Conservation (phyloP, 116 monocot species). For the Zostera marina region DNA sequence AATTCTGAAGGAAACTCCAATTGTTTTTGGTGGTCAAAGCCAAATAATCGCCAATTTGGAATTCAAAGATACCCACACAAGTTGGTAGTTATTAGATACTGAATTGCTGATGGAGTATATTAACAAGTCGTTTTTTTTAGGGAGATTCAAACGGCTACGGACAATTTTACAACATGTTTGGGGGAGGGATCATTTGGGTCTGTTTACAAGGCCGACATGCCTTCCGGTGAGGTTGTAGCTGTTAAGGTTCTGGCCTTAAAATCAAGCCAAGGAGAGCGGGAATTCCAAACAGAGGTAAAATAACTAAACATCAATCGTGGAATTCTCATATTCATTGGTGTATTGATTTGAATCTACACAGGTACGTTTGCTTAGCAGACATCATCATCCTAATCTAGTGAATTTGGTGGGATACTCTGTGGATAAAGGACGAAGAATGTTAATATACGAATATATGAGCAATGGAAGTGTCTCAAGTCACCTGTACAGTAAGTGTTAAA, state of each 20-base stretch:
- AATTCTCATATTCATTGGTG: no score
- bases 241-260: conserved; percentile 76
- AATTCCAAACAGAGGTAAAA: conserved; percentile 87
- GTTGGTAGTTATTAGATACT: conserved; percentile 19
- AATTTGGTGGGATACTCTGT: conserved; percentile 93
- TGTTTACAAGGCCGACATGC: conserved; percentile 81
- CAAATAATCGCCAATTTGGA: conserved; percentile 32
- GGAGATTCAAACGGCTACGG: conserved; percentile 86
- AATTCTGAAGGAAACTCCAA: conserved; percentile 13
- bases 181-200: conserved; percentile 92
- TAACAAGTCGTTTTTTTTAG: no score
- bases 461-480: conserved; percentile 83
- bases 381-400: conserved; percentile 95
- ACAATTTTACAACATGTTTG: conserved; percentile 77
- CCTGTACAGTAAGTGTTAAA: conserved; percentile 51
- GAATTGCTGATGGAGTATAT: no score
- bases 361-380: conserved; percentile 49
- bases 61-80: conserved; percentile 73
- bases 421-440: conserved; percentile 77
- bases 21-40: no score
- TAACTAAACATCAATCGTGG: no score
- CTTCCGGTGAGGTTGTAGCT: conserved; percentile 57
- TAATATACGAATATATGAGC: conserved; percentile 94
- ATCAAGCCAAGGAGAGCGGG: conserved; percentile 89
- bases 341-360: no score